Conservation (phyloP, 83 land plant species). For the Diphasiastrum complanatum region DNA sequence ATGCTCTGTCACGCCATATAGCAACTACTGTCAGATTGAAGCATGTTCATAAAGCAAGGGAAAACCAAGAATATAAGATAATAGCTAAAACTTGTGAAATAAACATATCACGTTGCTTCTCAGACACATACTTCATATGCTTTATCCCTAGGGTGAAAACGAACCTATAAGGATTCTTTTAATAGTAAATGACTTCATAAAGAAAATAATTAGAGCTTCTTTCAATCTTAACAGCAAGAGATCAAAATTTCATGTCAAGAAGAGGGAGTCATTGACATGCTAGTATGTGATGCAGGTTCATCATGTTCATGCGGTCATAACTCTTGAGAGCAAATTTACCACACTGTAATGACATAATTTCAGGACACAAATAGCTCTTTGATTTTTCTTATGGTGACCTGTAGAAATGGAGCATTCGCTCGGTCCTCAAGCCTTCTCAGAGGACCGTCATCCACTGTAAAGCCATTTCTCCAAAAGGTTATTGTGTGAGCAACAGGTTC, state of each 20-base stretch:
- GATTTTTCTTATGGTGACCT: slow-evolving; percentile 30
- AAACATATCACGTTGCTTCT: too few species aligned
- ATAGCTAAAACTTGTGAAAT: too few species aligned
- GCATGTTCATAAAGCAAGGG: neutral
- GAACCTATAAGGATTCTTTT: too few species aligned
- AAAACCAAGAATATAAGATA: neutral
- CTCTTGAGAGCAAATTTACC: neutral
- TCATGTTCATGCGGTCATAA: too few species aligned
- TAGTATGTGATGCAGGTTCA: too few species aligned
- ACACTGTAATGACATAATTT: slow-evolving; percentile 5
- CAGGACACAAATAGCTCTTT: neutral
- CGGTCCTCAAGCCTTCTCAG: slow-evolving; percentile 80
- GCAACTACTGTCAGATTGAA: neutral
- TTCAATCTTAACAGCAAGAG: too few species aligned
- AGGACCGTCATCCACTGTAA: slow-evolving; percentile 88
- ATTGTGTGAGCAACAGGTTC: slow-evolving; percentile 58
- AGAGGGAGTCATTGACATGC: too few species aligned
- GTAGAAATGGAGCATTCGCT: slow-evolving; percentile 63
- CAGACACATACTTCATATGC: too few species aligned
- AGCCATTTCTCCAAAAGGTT: slow-evolving; percentile 88
- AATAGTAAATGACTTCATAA: too few species aligned
- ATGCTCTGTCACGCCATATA: slow-evolving; percentile 61
- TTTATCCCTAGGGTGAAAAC: too few species aligned
- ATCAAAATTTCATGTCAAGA: too few species aligned
- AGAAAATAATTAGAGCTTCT: too few species aligned